Evolutionary conservation across 2,329 filamentous ascomycete genomes (phyloP).

Genomic region (Dactylella cylindrospora): DNA sequence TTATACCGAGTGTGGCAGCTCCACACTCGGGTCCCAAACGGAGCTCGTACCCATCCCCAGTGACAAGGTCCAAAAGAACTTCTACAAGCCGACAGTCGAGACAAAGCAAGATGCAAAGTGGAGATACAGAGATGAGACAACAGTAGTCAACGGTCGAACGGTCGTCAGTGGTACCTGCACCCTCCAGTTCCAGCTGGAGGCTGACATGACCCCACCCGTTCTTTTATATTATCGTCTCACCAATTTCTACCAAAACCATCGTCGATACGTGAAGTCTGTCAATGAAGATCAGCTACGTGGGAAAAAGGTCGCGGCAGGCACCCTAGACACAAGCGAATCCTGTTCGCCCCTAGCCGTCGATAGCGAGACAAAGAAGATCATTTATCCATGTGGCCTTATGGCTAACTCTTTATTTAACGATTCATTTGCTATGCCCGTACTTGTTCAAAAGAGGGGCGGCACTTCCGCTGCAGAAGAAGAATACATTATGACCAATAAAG

Average conservation of each 20-base stretch:
- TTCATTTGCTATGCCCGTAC: constrained; percentile 69
- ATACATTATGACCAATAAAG: constrained; percentile 74
- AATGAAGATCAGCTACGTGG: constrained; percentile 70
- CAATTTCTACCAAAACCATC: constrained; percentile 99
- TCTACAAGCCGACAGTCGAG: constrained; percentile 58
- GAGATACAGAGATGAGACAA: constrained; percentile 46
- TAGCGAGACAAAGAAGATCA: constrained; percentile 71
- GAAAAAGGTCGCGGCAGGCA: constrained; percentile 65
- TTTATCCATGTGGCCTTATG: constrained; percentile 91
- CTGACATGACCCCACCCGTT: constrained; percentile 76
- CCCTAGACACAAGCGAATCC: constrained; percentile 58
- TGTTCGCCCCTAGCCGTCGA: constrained; percentile 57
- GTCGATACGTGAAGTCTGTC: constrained; percentile 89
- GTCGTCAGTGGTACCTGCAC: constrained; percentile 62
- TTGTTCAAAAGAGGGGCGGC: constrained; percentile 55
- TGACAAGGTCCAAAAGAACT: constrained; percentile 66
- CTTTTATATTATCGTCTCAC: constrained; percentile 93
- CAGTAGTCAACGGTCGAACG: constrained; percentile 45
- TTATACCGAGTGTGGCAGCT: constrained; percentile 73
- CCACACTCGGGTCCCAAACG: constrained; percentile 57
- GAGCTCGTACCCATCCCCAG: constrained; percentile 59
- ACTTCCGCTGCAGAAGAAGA: constrained; percentile 49
- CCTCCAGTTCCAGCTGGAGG: constrained; percentile 75
- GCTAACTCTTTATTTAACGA: constrained; percentile 98
- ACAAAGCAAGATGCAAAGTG: constrained; percentile 37